A percentile compares a stretch with the other conserved stretches of the same genome.
Evolutionary conservation across 106 monocot species (phyloP).

Genomic region (Narthecium ossifragum): DNA sequence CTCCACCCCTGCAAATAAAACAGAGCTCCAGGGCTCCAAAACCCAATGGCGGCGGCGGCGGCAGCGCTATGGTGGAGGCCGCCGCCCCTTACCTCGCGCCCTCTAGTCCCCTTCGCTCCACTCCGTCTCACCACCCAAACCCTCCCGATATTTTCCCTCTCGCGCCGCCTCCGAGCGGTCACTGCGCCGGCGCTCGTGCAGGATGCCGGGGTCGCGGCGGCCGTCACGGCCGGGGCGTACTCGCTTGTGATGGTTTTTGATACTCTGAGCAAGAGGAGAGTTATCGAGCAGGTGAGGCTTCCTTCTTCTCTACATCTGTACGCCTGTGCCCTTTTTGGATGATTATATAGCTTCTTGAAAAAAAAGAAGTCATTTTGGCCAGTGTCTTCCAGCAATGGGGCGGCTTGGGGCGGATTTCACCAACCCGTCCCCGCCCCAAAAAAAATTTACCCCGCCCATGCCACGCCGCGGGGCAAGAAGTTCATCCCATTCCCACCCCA

Average conservation of each 20-base stretch:
- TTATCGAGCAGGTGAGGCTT: conserved; percentile 55
- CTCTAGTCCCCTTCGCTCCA: too few species aligned
- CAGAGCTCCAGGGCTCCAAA: too few species aligned
- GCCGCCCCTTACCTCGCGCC: too few species aligned
- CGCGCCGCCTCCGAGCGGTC: conserved; percentile 2
- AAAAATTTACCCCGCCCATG: neutral
- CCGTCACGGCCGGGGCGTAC: conserved; percentile 48
- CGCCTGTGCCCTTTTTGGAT: too few species aligned
- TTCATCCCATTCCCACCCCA: too few species aligned
- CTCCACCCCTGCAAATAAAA: too few species aligned
- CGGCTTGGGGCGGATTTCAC: neutral
- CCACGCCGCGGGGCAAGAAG: neutral
- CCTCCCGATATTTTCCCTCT: too few species aligned
- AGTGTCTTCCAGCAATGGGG: neutral
- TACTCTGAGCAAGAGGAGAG: conserved; percentile 28
- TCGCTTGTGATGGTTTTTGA: conserved; percentile 50
- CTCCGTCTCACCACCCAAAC: too few species aligned
- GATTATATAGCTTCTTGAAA: neutral
- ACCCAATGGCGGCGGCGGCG: too few species aligned
- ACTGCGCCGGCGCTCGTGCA: conserved; percentile 17
- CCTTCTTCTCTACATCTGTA: neutral
- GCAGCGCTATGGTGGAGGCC: too few species aligned
- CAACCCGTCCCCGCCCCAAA: neutral
- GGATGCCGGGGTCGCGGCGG: conserved; percentile 40
- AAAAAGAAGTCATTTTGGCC: neutral